Conservation (phyloP, 129 eudicot species). For the Centella asiatica region DNA sequence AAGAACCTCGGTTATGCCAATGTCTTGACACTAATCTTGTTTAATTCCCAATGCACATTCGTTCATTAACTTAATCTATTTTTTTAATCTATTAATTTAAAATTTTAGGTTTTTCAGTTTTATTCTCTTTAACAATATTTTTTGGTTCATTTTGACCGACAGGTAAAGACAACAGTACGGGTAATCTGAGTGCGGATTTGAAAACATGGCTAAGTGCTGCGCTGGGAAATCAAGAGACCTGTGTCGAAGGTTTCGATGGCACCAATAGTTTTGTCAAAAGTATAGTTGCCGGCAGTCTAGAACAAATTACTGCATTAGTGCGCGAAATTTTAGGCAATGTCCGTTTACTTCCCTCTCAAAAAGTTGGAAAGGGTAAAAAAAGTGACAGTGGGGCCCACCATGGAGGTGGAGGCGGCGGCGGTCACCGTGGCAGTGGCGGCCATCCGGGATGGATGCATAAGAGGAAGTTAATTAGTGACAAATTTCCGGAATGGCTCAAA, state of each 20-base stretch:
- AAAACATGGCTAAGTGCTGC: slow-evolving; percentile 82
- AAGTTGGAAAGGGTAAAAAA: not conserved
- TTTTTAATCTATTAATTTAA: too few relatives aligned
- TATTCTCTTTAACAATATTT: too few relatives aligned
- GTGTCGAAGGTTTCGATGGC: slow-evolving; percentile 88
- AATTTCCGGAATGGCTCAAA: slow-evolving; percentile 60
- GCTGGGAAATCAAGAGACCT: slow-evolving; percentile 74
- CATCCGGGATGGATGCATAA: slow-evolving; percentile 10
- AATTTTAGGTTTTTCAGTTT: too few relatives aligned
- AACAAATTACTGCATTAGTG: slow-evolving; percentile 48
- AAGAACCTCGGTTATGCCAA: not conserved
- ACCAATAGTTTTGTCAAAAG: slow-evolving; percentile 48
- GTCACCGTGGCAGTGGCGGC: slow-evolving; percentile 11
- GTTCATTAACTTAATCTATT: not conserved
- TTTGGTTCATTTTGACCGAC: not conserved
- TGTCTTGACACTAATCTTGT: not conserved
- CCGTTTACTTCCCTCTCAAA: not conserved
- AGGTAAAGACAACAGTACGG: slow-evolving; percentile 56
- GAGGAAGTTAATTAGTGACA: slow-evolving; percentile 2
- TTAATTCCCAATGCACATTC: slow-evolving; percentile 6
- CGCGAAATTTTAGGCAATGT: slow-evolving; percentile 42
- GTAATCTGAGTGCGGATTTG: slow-evolving; percentile 54
- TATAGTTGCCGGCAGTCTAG: slow-evolving; percentile 38
- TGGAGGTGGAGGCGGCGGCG: not conserved
- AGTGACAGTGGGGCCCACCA: not conserved